Evolutionary conservation across 2,329 filamentous ascomycete species (phyloP).

Genomic region (Claviceps sp.): DNA sequence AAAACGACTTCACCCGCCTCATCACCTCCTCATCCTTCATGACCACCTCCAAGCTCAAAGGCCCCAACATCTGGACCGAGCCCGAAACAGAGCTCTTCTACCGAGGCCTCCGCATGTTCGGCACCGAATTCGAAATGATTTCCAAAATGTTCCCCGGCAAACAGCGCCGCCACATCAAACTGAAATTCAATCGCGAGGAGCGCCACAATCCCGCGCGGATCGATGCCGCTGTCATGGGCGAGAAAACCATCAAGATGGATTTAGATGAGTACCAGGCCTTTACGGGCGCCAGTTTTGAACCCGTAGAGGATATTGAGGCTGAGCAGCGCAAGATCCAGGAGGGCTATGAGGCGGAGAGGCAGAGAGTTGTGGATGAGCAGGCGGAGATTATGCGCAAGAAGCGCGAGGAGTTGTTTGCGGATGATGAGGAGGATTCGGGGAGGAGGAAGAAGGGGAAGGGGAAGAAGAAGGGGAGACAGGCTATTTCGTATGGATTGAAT

Average conservation of each 20-base stretch:
- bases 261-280: conserved; percentile 46
- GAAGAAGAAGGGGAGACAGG: conserved; percentile 18
- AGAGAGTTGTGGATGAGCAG: conserved; percentile 30
- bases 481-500: conserved; percentile 22
- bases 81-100: conserved; percentile 65
- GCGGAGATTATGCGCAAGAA: conserved; percentile 33
- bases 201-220: conserved; percentile 49
- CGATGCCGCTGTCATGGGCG: conserved; percentile 47
- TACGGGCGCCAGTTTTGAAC: conserved; percentile 39
- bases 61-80: conserved; percentile 56
- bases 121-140: conserved; percentile 75
- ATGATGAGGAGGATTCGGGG: conserved; percentile 17
- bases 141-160: conserved; percentile 60
- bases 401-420: conserved; percentile 35
- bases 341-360: conserved; percentile 30
- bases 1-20: conserved; percentile 63
- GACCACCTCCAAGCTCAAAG: conserved; percentile 45
- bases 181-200: conserved; percentile 75
- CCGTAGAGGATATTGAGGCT: conserved; percentile 41
- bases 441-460: conserved; percentile 24
- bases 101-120: conserved; percentile 59
- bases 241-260: conserved; percentile 44
- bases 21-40: conserved; percentile 57
- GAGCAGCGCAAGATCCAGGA: conserved; percentile 37
- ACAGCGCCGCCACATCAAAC: conserved; percentile 61